Evolutionary conservation across 2,329 filamentous ascomycete genomes (phyloP).

Genomic region (Albifimbria verrucaria): DNA sequence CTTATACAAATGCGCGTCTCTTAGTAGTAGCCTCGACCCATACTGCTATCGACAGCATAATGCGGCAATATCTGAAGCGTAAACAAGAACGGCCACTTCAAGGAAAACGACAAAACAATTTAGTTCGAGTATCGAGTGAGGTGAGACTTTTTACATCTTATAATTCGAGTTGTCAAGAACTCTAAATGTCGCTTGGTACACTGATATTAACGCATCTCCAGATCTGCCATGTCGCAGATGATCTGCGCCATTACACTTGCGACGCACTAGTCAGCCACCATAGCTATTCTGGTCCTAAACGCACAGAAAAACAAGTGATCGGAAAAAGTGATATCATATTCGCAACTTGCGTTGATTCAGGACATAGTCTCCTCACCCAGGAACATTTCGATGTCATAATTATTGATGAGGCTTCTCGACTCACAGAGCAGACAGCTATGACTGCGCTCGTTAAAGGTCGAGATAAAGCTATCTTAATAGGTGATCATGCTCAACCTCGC

Average conservation of each 20-base stretch:
- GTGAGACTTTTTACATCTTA: constrained; percentile 2
- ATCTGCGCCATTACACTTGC: constrained; percentile 30
- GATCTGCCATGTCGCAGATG: constrained; percentile 29
- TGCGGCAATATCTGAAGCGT: constrained; percentile 28
- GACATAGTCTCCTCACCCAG: constrained; percentile 35
- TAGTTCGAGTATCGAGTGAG: constrained; percentile 14
- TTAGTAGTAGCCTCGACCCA: constrained; percentile 41
- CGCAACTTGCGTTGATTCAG: constrained; percentile 40
- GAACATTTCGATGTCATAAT: constrained; percentile 37
- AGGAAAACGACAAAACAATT: background rate
- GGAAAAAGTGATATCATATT: constrained; percentile 35
- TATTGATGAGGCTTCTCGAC: constrained; percentile 45
- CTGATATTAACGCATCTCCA: too few species aligned
- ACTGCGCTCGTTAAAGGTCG: constrained; percentile 40
- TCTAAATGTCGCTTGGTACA: background rate
- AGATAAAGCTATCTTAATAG: constrained; percentile 38
- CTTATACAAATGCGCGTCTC: constrained; percentile 21
- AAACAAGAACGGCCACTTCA: background rate
- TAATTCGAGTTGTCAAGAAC: background rate
- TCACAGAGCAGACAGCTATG: constrained; percentile 38
- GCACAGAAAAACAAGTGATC: constrained; percentile 31
- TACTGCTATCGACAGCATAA: constrained; percentile 42
- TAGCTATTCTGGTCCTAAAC: constrained; percentile 19
- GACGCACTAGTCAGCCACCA: constrained; percentile 28
- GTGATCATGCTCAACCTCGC: constrained; percentile 43